Evolutionary conservation across 1,139 yeast genomes (phyloP), one percentile per base, ranked within the genome.

Genomic region (Candida albicans): DNA sequence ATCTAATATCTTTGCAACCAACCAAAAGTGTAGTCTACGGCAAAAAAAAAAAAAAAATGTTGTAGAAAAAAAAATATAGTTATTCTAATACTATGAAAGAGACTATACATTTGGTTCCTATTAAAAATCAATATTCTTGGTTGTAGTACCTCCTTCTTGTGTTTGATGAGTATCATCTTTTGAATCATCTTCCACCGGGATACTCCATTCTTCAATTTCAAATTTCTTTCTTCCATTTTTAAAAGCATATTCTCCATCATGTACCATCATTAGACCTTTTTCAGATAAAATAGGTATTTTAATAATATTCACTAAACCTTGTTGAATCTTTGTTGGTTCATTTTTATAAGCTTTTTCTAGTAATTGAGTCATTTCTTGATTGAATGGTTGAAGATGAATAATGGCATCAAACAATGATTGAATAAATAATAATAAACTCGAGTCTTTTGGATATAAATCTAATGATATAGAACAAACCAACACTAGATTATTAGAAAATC

Each of bases 181-280:
- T 13, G 75, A 84, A 31, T 77, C 82, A 45, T 83, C 90, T 48
- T 88, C 97, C 2, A 93, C 96, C 0, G 99, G 98, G 38, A 93
- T 93, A 22, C 96, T 88, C 96, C 96, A 91, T 57, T 83, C 88
- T 52, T 87, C 91, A 46, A 91, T 85, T 56, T 87, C 96, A 59
- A 93, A 89, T 57, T 78, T 82, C 64, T 83, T 82, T 50, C 87
- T 75, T 11, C 96, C 93, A 50, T 89, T 89, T 57, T 85, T 83
- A 66, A 91, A 93, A 3, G 96, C 91, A 62, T 79, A 84, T 64
- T 91, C 97, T 43, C 88, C 85, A 45, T 73, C 73, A 45, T 82
- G 80, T 1, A 81, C 77, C 54, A 81, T 79, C 96, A 90, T 91
- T 53, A 81, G 73, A 0, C 99, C 98, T 36, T 81, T 64, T 37